These are phyloP conservation scores for Piromyces sp. DNA, from an alignment of 192 early-diverging fungal species.

Conservation along the genomic window DNA sequence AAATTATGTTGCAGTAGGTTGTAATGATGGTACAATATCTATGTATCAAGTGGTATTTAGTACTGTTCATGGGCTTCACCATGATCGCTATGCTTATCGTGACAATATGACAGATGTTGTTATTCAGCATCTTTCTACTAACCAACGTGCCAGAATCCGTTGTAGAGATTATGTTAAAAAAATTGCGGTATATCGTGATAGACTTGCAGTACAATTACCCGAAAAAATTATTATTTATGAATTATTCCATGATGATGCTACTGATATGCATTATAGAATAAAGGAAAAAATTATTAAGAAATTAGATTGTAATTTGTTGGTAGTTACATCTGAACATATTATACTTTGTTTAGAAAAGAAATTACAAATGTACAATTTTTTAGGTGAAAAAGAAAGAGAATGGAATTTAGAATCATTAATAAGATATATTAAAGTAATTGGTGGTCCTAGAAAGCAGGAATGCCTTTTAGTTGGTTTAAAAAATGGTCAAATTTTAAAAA, in stretches of 20 bases:
- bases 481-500: conserved; percentile 27
- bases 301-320: conserved; percentile 34
- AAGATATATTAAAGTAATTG: conserved; percentile 34
- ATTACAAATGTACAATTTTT: conserved; percentile 27
- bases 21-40: conserved; percentile 29
- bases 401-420: conserved; percentile 34
- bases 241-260: conserved; percentile 28
- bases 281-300: conserved; percentile 34
- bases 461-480: conserved; percentile 33
- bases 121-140: conserved; percentile 30
- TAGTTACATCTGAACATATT: conserved; percentile 35
- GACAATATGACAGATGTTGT: conserved; percentile 44
- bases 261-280: conserved; percentile 42
- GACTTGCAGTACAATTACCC: conserved; percentile 36
- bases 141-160: conserved; percentile 31
- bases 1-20: conserved; percentile 31
- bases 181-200: conserved; percentile 30
- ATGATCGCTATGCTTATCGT: conserved; percentile 34
- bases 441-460: conserved; percentile 29
- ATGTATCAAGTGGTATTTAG: conserved; percentile 30
- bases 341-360: conserved; percentile 28
- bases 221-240: conserved; percentile 39
- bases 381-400: conserved; percentile 30
- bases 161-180: conserved; percentile 44
- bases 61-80: conserved; percentile 36